Evolutionary conservation across 2,329 filamentous ascomycete species (phyloP), one percentile per base, ranked within the genome.

Genomic region (Penicillium griseofulvum): DNA sequence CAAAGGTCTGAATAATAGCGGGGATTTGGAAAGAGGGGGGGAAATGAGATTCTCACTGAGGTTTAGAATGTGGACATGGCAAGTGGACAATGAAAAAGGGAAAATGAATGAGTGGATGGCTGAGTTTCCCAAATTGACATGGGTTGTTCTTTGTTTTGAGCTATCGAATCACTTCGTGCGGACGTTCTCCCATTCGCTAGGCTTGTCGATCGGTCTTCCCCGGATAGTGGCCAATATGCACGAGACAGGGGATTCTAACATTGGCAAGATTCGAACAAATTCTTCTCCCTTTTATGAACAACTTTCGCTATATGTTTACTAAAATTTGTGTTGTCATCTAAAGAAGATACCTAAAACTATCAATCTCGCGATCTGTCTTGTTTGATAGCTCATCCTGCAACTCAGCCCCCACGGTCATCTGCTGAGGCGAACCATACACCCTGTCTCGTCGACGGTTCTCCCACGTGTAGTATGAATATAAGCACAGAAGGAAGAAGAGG

Each of bases 161-260:
- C 28, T 3, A 28, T 33, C 45, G 12, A 44, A 37, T 10, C 4
- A 9, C 67, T 70, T 33, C 69, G 62, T 24, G 74, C 71, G 59
- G 96, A 93, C 91, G n/a, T 79, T 78, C 64, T 96, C 91, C 91
- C 90, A 96, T 43, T 87, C 69, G 0, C 91, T 90, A 1, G 84
- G 78, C 42, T 80, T 74, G 65, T 96, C 95, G 29, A 31, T 14
- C 29, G 29, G 5, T 1, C 29, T 31, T 31, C 29, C 29, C 29
- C 29, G 29, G 12, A 31, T 31, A 31, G 11, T 31, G 11, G 12
- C 29, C 29, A 10, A 28, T 1, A 12, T 31, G 29, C 29, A 12
- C 29, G 29, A 31, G 29, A 31, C 29, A 31, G 12, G 29, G 29
- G 29, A 31, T 31, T 3, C 4, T 31, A 31, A 12, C 12, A 14